Base-by-base conservation (phyloP, 768 basidiomycete species). In the Tubosaeta sp. region DNA sequence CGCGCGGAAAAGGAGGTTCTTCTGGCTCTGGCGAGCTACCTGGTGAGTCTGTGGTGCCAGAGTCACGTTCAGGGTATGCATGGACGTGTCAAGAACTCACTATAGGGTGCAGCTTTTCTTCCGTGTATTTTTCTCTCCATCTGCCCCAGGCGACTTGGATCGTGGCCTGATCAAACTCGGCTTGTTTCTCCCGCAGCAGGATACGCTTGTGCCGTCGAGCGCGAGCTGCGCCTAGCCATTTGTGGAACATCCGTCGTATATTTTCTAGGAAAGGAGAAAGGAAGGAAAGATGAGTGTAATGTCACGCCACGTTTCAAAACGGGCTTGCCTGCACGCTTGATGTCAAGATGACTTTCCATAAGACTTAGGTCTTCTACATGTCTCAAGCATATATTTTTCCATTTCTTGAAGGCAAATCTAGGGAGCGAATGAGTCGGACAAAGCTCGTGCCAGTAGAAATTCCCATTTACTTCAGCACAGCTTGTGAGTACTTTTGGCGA, bases 301-400 rank as follows among this genome's bases (percentile, higher is more conserved):
- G 48, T 50, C 12, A 30, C 29, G 12, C 31, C 40, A n/a, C 10
- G 11, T 43, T 16, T 44, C 6, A 22, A 32, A 48, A 40, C 39
- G 22, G 29, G 53, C 69, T 32, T 59, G 83, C 90, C 90, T 76
- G 90, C 88, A 39, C 78, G 78, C 66, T 88, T 90, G 40, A 93
- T 82, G 53, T 86, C 78, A 50, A 84, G 79, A 66, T 90, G 88
- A 61, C 87, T 91, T 61, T 90, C 84, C 79, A 93, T 81, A n/a
- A 94, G 77, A 57, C 81, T 84, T 3, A 84, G 68, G 55, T 85
- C 82, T 63, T 90, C 86, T 2, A 77, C 76, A 61, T 88, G 87
- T 22, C 82, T 80, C 32, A 73, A 68, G 59, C 77, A 81, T 32
- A 78, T 71, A 6, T 65, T 69, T 60, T 80, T 83, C 90, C 90